Evolutionary conservation across 129 eudicot species (phyloP).

Genomic region (Oenanthe sinensis): DNA sequence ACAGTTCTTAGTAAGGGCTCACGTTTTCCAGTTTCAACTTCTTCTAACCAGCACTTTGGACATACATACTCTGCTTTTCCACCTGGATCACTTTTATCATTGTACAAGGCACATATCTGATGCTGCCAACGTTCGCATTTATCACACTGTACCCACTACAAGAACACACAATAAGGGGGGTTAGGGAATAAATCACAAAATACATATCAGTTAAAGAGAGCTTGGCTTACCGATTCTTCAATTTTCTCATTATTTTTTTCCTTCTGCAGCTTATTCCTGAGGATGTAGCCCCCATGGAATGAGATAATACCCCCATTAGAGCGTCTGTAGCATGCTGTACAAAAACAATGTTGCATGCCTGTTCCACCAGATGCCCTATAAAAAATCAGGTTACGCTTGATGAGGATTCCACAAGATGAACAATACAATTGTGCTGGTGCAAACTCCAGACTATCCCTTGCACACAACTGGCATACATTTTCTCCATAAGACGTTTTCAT

Average conservation of each 20-base stretch:
- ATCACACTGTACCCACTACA: constrained; percentile 95
- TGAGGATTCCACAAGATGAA: constrained; percentile 44
- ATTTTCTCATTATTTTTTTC: constrained; percentile 35
- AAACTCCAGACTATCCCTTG: constrained; percentile 39
- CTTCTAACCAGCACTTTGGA: constrained; percentile 64
- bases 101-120: constrained; percentile 74
- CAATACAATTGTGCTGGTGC: constrained; percentile 66
- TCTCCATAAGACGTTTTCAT: constrained; percentile 23
- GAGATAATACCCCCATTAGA: constrained; percentile 41
- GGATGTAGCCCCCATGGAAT: constrained; percentile 34
- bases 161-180: constrained; percentile 12
- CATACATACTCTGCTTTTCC: constrained; percentile 66
- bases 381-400: constrained; percentile 45
- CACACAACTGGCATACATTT: constrained; percentile 64
- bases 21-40: constrained; percentile 42
- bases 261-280: constrained; percentile 40
- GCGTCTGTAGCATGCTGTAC: constrained; percentile 48
- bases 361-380: constrained; percentile 30
- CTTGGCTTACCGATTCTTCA: constrained; percentile 54
- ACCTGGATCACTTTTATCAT: constrained; percentile 50
- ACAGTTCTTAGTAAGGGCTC: constrained; percentile 36
- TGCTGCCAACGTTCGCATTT: constrained; percentile 85
- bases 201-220: neutral
- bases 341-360: constrained; percentile 39
- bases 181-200: neutral